These are phyloP conservation scores for Candida multigemmis DNA, from an alignment of 805 yeast genomes.

Conservation along the genomic window DNA sequence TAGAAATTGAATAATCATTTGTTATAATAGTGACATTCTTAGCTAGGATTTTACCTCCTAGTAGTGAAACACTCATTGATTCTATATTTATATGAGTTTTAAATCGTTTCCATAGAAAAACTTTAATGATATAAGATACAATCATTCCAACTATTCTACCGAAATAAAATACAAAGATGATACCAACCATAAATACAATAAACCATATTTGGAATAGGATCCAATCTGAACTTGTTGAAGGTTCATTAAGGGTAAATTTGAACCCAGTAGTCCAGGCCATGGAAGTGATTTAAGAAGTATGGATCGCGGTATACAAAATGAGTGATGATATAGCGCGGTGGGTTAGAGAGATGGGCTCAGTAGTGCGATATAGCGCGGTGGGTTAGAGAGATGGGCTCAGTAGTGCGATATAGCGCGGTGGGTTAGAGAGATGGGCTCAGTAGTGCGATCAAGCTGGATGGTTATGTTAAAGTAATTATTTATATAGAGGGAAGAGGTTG, in stretches of 20 bases:
- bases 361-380: not conserved
- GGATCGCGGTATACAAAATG: too few relatives aligned
- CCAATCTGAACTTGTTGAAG: slow-evolving; percentile 9
- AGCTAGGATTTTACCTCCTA: slow-evolving; percentile 78
- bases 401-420: not conserved
- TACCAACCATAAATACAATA: slow-evolving; percentile 49
- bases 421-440: too few relatives aligned
- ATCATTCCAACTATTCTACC: slow-evolving; percentile 60
- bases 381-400: too few relatives aligned
- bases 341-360: too few relatives aligned
- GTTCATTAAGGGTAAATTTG: too few relatives aligned
- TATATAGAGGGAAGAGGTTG: too few relatives aligned
- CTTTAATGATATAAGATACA: slow-evolving; percentile 41
- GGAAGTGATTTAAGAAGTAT: too few relatives aligned
- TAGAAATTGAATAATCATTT: slow-evolving; percentile 61
- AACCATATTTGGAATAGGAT: slow-evolving; percentile 44
- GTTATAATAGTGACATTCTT: slow-evolving; percentile 68
- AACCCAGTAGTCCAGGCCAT: too few relatives aligned
- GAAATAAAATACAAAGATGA: slow-evolving; percentile 67
- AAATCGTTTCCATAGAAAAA: slow-evolving; percentile 55
- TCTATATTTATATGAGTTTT: slow-evolving; percentile 58
- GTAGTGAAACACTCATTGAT: slow-evolving; percentile 63
- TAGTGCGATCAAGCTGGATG: not conserved
- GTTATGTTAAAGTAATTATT: too few relatives aligned
- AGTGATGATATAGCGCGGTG: not conserved